Evolutionary conservation across 2,329 filamentous ascomycete genomes (phyloP), one percentile per base, ranked within the genome.

Genomic region (Dactylonectria estremocensis): DNA sequence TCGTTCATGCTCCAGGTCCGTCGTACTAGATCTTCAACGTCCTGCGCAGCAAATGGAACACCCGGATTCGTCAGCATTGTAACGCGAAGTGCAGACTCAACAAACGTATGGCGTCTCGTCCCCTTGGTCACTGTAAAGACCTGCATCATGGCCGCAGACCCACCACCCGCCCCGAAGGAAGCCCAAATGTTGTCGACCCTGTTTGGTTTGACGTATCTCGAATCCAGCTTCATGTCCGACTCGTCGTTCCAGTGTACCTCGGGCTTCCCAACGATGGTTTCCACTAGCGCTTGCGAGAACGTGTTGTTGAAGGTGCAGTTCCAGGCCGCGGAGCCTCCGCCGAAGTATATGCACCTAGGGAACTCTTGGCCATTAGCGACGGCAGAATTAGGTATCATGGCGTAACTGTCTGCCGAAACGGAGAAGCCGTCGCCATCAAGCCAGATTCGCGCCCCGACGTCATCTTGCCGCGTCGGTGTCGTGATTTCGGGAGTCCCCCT

Each of bases 161-260:
- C 70, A 9, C 70, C 70, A 0, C 69, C 70, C 3, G 18, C 13
- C 1, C 70, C 70, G 2, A 60, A 54, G 0, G 70, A 70, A 1
- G 20, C 5, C 70, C 70, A 72, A n/a, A 72, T 72, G 1, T 72
- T 72, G 20, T 72, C 65, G 13, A 57, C 3, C 7, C 70, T 46
- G 16, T 69, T 61, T 4, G 70, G 70, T 16, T 9, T 5, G 20
- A 72, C 31, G 10, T 69, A 72, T 50, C 70, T 57, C 0, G 69
- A 62, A 10, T 72, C 64, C 0, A 11, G 2, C 0, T 40, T 1
- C 1, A 16, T 3, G 18, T 70, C 68, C 2, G 67, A 64, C 2
- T n/a, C 18, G n/a, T 64, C 28, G 7, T 49, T 45, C 70, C 70
- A 72, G 3, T 72, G 70, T 1, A 72, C 61, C 9, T 72, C 70